Base-by-base conservation (phyloP, 1,284 basidiomycete species). In the Malassezia caprae region DNA sequence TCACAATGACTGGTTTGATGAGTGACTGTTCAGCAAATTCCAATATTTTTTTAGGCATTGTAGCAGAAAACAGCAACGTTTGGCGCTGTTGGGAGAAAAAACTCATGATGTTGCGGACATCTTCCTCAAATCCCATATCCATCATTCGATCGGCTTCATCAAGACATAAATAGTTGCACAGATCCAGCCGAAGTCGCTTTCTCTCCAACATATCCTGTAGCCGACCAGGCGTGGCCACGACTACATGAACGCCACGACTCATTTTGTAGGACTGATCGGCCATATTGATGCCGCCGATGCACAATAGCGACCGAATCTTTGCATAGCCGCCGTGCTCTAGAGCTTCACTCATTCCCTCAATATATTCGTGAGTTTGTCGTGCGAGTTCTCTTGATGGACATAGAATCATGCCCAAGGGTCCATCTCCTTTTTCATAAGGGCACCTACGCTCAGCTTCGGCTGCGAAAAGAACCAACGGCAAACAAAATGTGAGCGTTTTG, bases 111-210 rank as follows among this genome's bases (percentile, higher is more conserved):
- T 90, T 93, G 55, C 93, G 81, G 26, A 99, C 90, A 68, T 98
- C 93, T 54, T 98, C 94, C 76, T 98, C 94, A 68, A 99, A 99
- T 0, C 93, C 94, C 76, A 96, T 81, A 71, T 98, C 94, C 62
- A 99, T 93, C 94, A 99, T 98, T 48, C 94, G 80, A 77, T 98
- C 94, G 0, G 94, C 94, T 77, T 99, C 94, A 77, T 99, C 94
- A 83, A 99, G 89, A 73, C 91, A 96, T 4, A 98, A 78, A 75
- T 85, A 96, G 63, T 78, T 80, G 70, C 75, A 76, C 64, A 85
- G 86, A 57, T 89, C 86, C 64, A 96, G 85, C 2, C 85, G 88
- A 68, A 98, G 87, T 62, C 84, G 82, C 72, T 84, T 86, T 80
- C 94, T 96, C 76, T 93, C 89, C 58, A 98, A 78, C 73, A 78